These are phyloP conservation scores for Immersiporthe knoxdaviesiana DNA, from an alignment of 2,329 filamentous ascomycete species.

Conservation along the genomic window DNA sequence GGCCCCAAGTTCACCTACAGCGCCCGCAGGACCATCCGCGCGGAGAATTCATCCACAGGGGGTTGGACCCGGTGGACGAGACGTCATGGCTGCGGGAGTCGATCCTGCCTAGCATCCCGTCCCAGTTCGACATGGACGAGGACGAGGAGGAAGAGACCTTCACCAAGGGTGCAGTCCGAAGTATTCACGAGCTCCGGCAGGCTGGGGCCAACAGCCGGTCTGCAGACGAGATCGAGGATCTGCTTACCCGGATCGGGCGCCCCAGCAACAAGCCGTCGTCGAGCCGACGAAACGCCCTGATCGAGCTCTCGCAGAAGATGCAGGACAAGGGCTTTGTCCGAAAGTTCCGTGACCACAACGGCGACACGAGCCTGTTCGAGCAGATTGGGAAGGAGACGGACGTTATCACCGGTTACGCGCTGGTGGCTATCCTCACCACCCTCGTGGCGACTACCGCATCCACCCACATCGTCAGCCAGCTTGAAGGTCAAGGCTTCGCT, in stretches of 20 bases:
- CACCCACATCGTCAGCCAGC: slow-evolving; percentile 60
- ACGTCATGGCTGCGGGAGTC: slow-evolving; percentile 33
- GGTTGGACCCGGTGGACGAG: slow-evolving; percentile 27
- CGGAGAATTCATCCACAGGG: slow-evolving; percentile 24
- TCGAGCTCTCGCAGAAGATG: slow-evolving; percentile 63
- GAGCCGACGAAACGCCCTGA: slow-evolving; percentile 59
- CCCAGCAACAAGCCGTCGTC: slow-evolving; percentile 52
- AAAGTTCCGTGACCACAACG: slow-evolving; percentile 75
- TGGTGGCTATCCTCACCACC: slow-evolving; percentile 65
- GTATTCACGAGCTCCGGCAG: slow-evolving; percentile 67
- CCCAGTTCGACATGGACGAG: slow-evolving; percentile 45
- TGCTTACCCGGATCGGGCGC: slow-evolving; percentile 62
- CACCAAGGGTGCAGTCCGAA: slow-evolving; percentile 58
- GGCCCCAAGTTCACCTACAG: slow-evolving; percentile 46
- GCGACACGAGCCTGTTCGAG: slow-evolving; percentile 69
- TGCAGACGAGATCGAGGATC: slow-evolving; percentile 67
- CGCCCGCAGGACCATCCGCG: slow-evolving; percentile 42
- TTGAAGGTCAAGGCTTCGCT: slow-evolving; percentile 58
- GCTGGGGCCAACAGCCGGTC: slow-evolving; percentile 69
- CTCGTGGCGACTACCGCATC: slow-evolving; percentile 65
- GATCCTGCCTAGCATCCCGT: slow-evolving; percentile 33
- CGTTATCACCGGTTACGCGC: slow-evolving; percentile 62
- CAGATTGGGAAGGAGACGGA: slow-evolving; percentile 64
- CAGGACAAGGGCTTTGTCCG: slow-evolving; percentile 65
- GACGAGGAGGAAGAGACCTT: slow-evolving; percentile 45